Evolutionary conservation across 768 basidiomycete species (phyloP).

Genomic region (Leccinum ochraceum): DNA sequence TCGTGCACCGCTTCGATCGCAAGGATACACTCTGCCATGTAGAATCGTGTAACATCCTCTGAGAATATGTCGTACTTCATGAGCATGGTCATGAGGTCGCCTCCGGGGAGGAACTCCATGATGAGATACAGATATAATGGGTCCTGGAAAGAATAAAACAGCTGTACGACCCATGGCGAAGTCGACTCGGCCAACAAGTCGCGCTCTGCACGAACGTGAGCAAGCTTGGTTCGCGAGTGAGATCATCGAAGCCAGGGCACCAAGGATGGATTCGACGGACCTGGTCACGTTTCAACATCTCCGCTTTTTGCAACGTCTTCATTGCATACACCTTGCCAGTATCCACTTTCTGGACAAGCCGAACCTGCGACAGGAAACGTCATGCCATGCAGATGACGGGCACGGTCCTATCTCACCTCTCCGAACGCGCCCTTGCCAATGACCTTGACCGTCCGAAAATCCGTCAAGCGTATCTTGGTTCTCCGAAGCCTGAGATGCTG

Average conservation of each 20-base stretch:
- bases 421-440: slow-evolving; percentile 99
- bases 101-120: slow-evolving; percentile 91
- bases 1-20: slow-evolving; percentile 98
- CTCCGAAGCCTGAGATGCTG: slow-evolving; percentile 89
- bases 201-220: slow-evolving; percentile 87
- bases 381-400: not conserved
- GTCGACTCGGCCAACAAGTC: slow-evolving; percentile 97
- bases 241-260: slow-evolving; percentile 1
- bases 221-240: slow-evolving; percentile 57
- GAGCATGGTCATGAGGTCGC: slow-evolving; percentile 99
- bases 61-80: slow-evolving; percentile 99
- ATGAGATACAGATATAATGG: slow-evolving; percentile 94
- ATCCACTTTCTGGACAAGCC: slow-evolving; percentile 95
- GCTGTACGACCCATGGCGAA: slow-evolving; percentile 95
- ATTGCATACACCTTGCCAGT: slow-evolving; percentile 99
- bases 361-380: slow-evolving; percentile 54
- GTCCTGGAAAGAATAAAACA: slow-evolving; percentile 99
- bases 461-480: slow-evolving; percentile 89
- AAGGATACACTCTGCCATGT: slow-evolving; percentile 97
- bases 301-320: slow-evolving; percentile 97
- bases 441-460: slow-evolving; percentile 97
- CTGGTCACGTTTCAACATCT: slow-evolving; percentile 99
- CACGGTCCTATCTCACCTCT: slow-evolving; percentile 58
- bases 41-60: slow-evolving; percentile 97
- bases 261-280: slow-evolving; percentile 42